phyloP scores from a whole-genome alignment of 2,329 filamentous ascomycete species.

The Monosporascus cannonballus region DNA sequence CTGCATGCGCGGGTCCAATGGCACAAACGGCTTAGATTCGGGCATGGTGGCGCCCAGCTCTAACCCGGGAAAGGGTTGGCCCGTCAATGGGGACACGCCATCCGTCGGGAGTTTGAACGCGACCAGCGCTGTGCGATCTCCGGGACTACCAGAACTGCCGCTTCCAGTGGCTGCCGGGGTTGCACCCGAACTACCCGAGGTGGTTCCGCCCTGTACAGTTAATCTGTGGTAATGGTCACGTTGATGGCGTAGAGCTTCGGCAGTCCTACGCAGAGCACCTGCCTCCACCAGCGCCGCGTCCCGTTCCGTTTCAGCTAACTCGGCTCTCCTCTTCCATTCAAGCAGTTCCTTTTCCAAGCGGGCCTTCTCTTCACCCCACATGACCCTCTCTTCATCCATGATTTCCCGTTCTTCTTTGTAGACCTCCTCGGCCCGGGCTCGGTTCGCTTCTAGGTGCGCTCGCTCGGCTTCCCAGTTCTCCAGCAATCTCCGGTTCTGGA shows the following conservation, averaged over 20 bases:
- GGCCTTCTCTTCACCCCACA: conserved; percentile 41
- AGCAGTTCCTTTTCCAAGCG: conserved; percentile 35
- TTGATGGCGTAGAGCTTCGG: background rate
- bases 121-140: conserved; percentile 8
- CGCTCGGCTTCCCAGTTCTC: conserved; percentile 50
- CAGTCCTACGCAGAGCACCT: background rate
- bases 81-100: conserved; percentile 11
- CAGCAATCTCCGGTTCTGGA: conserved; percentile 25
- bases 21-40: conserved; percentile 30
- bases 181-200: conserved; percentile 10
- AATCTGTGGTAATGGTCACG: background rate
- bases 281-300: conserved; percentile 5
- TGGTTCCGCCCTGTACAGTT: background rate
- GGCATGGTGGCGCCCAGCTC: conserved; percentile 24
- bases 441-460: conserved; percentile 46
- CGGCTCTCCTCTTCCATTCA: conserved; percentile 32
- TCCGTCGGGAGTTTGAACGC: conserved; percentile 13
- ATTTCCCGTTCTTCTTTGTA: conserved; percentile 48
- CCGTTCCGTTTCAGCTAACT: conserved; percentile 12
- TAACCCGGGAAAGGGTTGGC: conserved; percentile 14
- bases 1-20: conserved; percentile 41
- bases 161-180: conserved; percentile 7
- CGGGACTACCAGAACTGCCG: conserved; percentile 12
- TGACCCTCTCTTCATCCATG: conserved; percentile 44
- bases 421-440: conserved; percentile 48